Evolutionary conservation across 2,329 filamentous ascomycete species (phyloP).

Genomic region (Claviceps pazoutovae): DNA sequence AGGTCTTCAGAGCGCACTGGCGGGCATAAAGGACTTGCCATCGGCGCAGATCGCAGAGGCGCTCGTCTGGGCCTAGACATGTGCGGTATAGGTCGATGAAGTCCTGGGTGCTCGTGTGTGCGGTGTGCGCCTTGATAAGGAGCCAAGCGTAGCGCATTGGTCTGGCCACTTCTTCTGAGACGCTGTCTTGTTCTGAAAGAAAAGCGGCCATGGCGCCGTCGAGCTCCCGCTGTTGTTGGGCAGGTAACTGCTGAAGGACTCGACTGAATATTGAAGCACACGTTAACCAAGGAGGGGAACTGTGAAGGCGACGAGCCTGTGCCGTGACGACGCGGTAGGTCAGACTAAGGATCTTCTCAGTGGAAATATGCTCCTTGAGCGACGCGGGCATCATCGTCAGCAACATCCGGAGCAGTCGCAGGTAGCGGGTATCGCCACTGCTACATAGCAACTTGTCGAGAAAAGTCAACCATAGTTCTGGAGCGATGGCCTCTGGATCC

Average conservation of each 20-base stretch:
- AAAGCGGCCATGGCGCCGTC: constrained; percentile 6
- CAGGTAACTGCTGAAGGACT: constrained; percentile 6
- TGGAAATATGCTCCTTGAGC: constrained; percentile 6
- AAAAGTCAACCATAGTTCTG: constrained; percentile 10
- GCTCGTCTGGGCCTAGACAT: not conserved
- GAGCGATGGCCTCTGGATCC: constrained; percentile 1
- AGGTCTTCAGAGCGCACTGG: constrained; percentile 3
- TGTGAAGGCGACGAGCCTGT: constrained; percentile 10
- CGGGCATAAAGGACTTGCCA: constrained; percentile 12
- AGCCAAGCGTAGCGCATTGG: constrained; percentile 12
- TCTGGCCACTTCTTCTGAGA: constrained; percentile 4
- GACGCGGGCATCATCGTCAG: constrained; percentile 9
- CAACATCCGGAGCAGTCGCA: constrained; percentile 9
- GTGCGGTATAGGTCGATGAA: constrained; percentile 7
- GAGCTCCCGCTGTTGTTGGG: constrained; percentile 5
- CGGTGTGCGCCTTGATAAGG: constrained; percentile 9
- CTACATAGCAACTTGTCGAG: constrained; percentile 5
- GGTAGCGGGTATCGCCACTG: constrained; percentile 6
- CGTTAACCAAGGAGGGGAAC: constrained; percentile 7
- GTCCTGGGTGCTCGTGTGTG: constrained; percentile 4
- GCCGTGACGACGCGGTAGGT: constrained; percentile 6
- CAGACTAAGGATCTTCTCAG: constrained; percentile 6
- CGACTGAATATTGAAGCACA: constrained; percentile 9
- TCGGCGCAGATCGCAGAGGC: constrained; percentile 9
- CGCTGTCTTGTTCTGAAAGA: constrained; percentile 5